Evolutionary conservation across 1,284 basidiomycete species (phyloP).

Genomic region (Gymnopus androsaceus): DNA sequence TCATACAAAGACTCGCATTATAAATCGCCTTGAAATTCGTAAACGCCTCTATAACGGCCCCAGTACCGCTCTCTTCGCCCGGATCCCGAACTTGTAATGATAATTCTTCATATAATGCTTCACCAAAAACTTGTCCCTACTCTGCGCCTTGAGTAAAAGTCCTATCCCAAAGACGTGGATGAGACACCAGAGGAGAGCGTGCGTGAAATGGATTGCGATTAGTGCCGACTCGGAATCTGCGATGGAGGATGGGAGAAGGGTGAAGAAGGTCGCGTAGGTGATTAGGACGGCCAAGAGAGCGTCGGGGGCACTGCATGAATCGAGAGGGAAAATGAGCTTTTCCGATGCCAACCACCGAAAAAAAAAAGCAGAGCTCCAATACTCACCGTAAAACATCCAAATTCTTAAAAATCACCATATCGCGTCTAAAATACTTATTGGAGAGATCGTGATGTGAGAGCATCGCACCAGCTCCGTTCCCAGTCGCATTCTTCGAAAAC

Average conservation of each 20-base stretch:
- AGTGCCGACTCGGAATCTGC: constrained; percentile 24
- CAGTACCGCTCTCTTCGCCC: constrained; percentile 54
- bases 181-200: constrained; percentile 85
- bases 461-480: too few species aligned
- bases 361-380: constrained; percentile 16
- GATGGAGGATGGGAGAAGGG: constrained; percentile 38
- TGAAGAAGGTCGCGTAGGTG: constrained; percentile 38
- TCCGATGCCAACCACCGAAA: constrained; percentile 32
- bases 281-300: constrained; percentile 44
- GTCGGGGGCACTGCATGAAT: constrained; percentile 47
- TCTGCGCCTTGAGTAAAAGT: constrained; percentile 80
- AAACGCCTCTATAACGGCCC: constrained; percentile 90
- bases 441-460: constrained; percentile 88
- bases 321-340: constrained; percentile 54
- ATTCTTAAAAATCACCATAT: constrained; percentile 81
- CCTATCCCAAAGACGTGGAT: constrained; percentile 93
- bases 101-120: constrained; percentile 93
- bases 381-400: constrained; percentile 82
- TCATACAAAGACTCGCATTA: constrained; percentile 94
- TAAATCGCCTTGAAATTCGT: constrained; percentile 93
- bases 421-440: constrained; percentile 89
- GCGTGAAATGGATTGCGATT: constrained; percentile 72
- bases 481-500: constrained; percentile 6
- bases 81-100: constrained; percentile 66
- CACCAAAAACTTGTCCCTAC: constrained; percentile 86